Evolutionary conservation across 805 yeast genomes (phyloP).

Genomic region (Trichomonascus vanleenenianus): DNA sequence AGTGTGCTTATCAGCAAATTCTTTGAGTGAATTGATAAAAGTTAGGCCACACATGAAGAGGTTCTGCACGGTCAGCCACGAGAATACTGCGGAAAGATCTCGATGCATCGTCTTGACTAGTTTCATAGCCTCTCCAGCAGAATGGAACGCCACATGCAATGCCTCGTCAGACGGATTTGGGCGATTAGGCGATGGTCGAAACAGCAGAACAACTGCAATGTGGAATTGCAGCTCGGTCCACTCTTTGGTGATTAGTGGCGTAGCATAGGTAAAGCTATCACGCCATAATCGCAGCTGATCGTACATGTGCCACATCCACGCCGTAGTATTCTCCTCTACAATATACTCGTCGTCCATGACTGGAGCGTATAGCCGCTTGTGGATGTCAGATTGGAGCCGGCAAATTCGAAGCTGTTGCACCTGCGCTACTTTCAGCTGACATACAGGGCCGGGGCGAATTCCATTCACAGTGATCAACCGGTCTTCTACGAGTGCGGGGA

Average conservation of each 20-base stretch:
- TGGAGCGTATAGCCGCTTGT: conserved; percentile 2
- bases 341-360: neutral
- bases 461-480: conserved; percentile 1
- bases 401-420: conserved; percentile 4
- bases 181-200: conserved; percentile 4
- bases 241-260: conserved; percentile 6
- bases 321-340: too few relatives aligned
- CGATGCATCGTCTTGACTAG: conserved; percentile 5
- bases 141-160: conserved; percentile 3
- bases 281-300: conserved; percentile 6
- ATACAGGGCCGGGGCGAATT: neutral
- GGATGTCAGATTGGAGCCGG: conserved; percentile 3
- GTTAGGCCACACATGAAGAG: conserved; percentile 6
- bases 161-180: conserved; percentile 2
- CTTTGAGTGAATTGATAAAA: conserved; percentile 3
- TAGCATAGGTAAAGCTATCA: neutral
- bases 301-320: conserved; percentile 6
- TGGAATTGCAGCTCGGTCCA: conserved; percentile 7
- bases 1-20: neutral
- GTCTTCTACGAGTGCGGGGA: conserved; percentile 3
- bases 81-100: conserved; percentile 3
- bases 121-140: conserved; percentile 5
- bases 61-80: conserved; percentile 5
- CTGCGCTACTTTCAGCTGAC: conserved; percentile 4
- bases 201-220: conserved; percentile 2